A percentile compares a stretch with the other conserved stretches of the same genome.
phyloP scores from a whole-genome alignment of 2,329 filamentous ascomycete genomes.

The Sclerotinia nivalis region DNA sequence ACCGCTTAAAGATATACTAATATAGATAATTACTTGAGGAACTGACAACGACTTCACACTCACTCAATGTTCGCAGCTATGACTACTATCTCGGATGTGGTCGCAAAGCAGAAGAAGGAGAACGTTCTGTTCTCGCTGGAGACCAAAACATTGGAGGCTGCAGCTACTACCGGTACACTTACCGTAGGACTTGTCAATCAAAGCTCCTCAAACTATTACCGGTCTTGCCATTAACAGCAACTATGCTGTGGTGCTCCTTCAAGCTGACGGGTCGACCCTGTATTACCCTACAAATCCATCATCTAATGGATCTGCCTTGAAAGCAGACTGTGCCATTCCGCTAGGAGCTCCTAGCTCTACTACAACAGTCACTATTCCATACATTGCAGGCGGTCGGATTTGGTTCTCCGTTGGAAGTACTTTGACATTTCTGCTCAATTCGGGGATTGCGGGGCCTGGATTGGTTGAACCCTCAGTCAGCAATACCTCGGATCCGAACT shows the following conservation, averaged over 20 bases:
- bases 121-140: constrained; percentile 27
- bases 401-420: constrained; percentile 65
- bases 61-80: constrained; percentile 23
- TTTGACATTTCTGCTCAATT: constrained; percentile 69
- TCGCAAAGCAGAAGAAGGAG: constrained; percentile 26
- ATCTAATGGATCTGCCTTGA: constrained; percentile 51
- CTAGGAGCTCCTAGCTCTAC: constrained; percentile 64
- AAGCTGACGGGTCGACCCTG: constrained; percentile 64
- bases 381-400: constrained; percentile 68
- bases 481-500: constrained; percentile 64
- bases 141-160: constrained; percentile 17
- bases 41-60: constrained; percentile 4
- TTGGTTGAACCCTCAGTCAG: constrained; percentile 75
- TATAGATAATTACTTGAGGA: neutral
- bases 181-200: constrained; percentile 65
- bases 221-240: constrained; percentile 62
- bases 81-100: constrained; percentile 30
- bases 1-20: neutral
- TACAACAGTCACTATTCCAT: constrained; percentile 64
- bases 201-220: constrained; percentile 65
- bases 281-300: constrained; percentile 64
- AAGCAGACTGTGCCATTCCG: constrained; percentile 61
- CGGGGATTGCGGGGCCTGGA: constrained; percentile 61
- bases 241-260: constrained; percentile 61
- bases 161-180: constrained; percentile 44